These are phyloP conservation scores for Dissophora ornata DNA, from an alignment of 192 early-diverging fungal species.

Conservation along the genomic window DNA sequence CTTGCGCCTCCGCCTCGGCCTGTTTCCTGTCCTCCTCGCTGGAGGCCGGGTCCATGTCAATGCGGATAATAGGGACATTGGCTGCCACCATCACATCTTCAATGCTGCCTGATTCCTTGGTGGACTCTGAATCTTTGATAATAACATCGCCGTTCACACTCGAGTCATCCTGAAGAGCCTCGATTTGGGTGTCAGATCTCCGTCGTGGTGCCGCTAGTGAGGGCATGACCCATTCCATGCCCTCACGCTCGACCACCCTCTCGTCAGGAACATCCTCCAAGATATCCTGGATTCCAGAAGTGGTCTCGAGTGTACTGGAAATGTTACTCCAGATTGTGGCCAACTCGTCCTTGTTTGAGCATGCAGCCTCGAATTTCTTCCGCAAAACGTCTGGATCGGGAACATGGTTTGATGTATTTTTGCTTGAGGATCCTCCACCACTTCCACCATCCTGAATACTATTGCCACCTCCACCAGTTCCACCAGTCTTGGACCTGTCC, in stretches of 20 bases:
- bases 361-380: conserved; percentile 70
- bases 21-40: conserved; percentile 18
- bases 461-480: conserved; percentile 6
- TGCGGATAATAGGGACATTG: conserved; percentile 44
- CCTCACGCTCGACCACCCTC: conserved; percentile 34
- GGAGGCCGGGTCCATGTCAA: conserved; percentile 39
- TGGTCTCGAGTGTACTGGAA: conserved; percentile 38
- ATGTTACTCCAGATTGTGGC: conserved; percentile 73
- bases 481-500: conserved; percentile 46
- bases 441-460: background rate
- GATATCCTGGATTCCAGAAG: conserved; percentile 51
- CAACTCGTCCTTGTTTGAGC: conserved; percentile 66
- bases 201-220: conserved; percentile 38
- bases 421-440: conserved; percentile 22
- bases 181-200: conserved; percentile 22
- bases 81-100: background rate
- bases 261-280: conserved; percentile 52
- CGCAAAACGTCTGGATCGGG: conserved; percentile 70
- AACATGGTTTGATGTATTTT: conserved; percentile 30
- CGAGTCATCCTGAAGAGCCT: background rate
- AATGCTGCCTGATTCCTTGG: background rate
- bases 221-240: conserved; percentile 30
- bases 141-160: background rate
- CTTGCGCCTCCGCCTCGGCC: background rate
- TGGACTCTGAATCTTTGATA: background rate